phyloP scores from a whole-genome alignment of 352 stramenopile genomes.

The Phytopythium montanum region DNA sequence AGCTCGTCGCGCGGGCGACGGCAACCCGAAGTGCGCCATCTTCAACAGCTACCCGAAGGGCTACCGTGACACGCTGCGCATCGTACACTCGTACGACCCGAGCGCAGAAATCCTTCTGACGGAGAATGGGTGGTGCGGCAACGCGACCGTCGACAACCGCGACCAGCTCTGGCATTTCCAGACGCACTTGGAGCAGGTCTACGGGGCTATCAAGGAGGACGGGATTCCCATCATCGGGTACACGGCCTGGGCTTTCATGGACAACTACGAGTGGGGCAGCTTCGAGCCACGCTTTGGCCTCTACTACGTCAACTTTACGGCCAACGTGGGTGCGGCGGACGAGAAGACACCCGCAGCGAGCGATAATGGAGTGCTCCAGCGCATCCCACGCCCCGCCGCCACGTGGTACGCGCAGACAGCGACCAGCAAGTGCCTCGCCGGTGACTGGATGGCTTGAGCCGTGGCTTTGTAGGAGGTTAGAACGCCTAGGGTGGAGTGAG shows the following conservation, averaged over 20 bases:
- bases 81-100: constrained; percentile 32
- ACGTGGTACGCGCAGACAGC: constrained; percentile 26
- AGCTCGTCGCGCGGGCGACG: constrained; percentile 12
- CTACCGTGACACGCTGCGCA: constrained; percentile 35
- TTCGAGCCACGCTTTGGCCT: constrained; percentile 37
- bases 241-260: constrained; percentile 20
- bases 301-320: constrained; percentile 42
- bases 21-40: constrained; percentile 34
- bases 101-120: constrained; percentile 34
- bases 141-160: constrained; percentile 36
- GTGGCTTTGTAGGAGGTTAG: not conserved
- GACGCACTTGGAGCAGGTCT: constrained; percentile 26
- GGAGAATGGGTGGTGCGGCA: constrained; percentile 54
- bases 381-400: constrained; percentile 25
- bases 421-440: constrained; percentile 27
- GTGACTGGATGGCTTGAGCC: not conserved
- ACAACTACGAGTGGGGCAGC: constrained; percentile 28
- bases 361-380: constrained; percentile 11
- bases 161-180: constrained; percentile 37
- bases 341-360: constrained; percentile 13
- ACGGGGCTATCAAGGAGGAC: constrained; percentile 7
- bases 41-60: constrained; percentile 43
- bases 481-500: not conserved
- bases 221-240: constrained; percentile 16
- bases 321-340: constrained; percentile 16